Percentiles rank a stretch among this genome's conserved stretches.
Conservation (phyloP, 768 basidiomycete genomes). For the Lactifluus hygrophoroides region DNA sequence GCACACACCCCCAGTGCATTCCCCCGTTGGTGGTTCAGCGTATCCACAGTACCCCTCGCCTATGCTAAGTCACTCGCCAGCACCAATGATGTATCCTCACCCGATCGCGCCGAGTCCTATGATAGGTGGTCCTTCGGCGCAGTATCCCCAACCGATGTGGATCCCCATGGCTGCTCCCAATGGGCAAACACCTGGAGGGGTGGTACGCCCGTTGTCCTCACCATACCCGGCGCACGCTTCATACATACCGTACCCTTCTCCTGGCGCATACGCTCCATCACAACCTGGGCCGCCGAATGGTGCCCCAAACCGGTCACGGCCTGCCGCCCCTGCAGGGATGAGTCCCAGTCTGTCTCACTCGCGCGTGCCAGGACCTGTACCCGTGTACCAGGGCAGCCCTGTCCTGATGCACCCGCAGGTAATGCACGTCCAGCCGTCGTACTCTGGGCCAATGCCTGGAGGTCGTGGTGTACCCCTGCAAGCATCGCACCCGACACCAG, state of each 20-base stretch:
- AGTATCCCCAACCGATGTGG: constrained; percentile 62
- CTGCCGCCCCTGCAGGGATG: constrained; percentile 36
- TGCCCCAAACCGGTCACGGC: constrained; percentile 32
- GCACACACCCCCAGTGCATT: constrained; percentile 17
- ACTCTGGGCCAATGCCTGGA: constrained; percentile 22
- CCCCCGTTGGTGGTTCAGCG: constrained; percentile 26
- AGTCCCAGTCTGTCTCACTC: constrained; percentile 58
- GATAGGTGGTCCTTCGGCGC: constrained; percentile 51
- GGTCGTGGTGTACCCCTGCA: constrained; percentile 36
- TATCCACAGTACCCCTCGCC: constrained; percentile 59
- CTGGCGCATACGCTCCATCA: constrained; percentile 36
- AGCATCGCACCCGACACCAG: constrained; percentile 31
- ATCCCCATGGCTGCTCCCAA: constrained; percentile 38
- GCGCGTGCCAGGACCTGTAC: constrained; percentile 28
- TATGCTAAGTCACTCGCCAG: constrained; percentile 66
- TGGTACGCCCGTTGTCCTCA: constrained; percentile 50
- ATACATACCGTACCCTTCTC: constrained; percentile 56
- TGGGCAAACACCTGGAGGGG: constrained; percentile 39
- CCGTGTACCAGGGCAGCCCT: constrained; percentile 61
- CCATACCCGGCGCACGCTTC: constrained; percentile 48
- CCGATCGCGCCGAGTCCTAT: constrained; percentile 52
- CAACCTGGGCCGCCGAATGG: constrained; percentile 33
- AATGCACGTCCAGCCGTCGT: constrained; percentile 28
- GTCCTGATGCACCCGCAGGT: constrained; percentile 50
- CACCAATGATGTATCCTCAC: constrained; percentile 59